Conservation (phyloP, 2,329 filamentous ascomycete species). For the Sporothrix globosa region DNA sequence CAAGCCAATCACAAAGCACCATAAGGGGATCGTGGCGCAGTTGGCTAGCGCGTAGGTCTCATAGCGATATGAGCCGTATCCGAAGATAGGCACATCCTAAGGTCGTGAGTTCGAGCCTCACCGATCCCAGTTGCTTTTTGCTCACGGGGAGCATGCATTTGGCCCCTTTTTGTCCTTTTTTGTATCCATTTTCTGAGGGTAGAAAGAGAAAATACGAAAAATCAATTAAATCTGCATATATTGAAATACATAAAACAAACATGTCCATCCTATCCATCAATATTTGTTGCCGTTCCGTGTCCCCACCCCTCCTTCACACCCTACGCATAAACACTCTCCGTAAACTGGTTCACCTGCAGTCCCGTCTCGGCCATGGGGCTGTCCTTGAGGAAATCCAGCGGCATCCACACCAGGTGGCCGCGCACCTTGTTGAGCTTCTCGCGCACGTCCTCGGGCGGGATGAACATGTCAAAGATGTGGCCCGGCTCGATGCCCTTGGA, state of each 20-base stretch:
- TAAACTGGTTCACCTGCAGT: slow-evolving; percentile 80
- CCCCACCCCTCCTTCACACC: neutral
- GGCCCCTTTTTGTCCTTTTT: neutral
- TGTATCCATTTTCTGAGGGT: no score
- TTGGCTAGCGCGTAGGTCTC: slow-evolving; percentile 30
- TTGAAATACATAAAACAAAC: no score
- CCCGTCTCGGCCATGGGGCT: slow-evolving; percentile 89
- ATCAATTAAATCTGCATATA: no score
- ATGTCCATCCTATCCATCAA: neutral
- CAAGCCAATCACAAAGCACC: neutral
- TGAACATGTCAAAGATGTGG: slow-evolving; percentile 81
- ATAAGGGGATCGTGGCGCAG: slow-evolving; percentile 27
- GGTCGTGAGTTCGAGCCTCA: slow-evolving; percentile 38
- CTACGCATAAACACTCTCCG: slow-evolving; percentile 82
- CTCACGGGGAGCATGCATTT: neutral
- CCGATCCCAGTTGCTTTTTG: slow-evolving; percentile 32
- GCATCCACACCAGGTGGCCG: slow-evolving; percentile 94
- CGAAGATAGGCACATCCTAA: slow-evolving; percentile 33
- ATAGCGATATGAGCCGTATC: slow-evolving; percentile 26
- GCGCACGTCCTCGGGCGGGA: slow-evolving; percentile 72
- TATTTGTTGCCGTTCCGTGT: neutral
- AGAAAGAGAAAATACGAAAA: no score
- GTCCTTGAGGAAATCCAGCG: slow-evolving; percentile 81
- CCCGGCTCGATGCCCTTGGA: slow-evolving; percentile 74
- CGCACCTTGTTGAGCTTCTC: slow-evolving; percentile 76